phyloP scores from a whole-genome alignment of 2,329 filamentous ascomycete genomes.

The Talaromyces sp. region DNA sequence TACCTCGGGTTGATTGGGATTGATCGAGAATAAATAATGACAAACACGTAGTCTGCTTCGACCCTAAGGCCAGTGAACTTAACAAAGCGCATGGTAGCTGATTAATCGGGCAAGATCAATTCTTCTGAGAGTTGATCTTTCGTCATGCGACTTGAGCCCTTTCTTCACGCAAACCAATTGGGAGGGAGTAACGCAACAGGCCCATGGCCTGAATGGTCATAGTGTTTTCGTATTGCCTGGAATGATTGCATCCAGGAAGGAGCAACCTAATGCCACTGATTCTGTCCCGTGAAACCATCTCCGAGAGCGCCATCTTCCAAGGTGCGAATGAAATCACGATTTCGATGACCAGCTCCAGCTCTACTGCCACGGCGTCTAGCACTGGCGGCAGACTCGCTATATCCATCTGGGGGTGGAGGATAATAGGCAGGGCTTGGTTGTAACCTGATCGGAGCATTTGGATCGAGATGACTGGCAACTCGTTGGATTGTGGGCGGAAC shows the following conservation, averaged over 20 bases:
- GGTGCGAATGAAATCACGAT: conserved; percentile 88
- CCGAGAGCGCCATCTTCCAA: conserved; percentile 91
- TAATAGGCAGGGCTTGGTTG: conserved; percentile 98
- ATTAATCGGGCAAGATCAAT: not conserved
- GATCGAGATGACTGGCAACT: conserved; percentile 92
- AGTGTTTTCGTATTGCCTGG: not conserved
- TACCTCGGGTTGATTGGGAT: not conserved
- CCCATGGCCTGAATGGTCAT: not conserved
- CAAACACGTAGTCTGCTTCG: not conserved
- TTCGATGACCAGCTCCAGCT: conserved; percentile 46
- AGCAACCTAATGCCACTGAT: conserved; percentile 60
- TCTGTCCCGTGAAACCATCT: conserved; percentile 75
- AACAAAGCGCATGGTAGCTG: not conserved
- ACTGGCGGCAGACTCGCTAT: conserved; percentile 59
- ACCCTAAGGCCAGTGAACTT: not conserved
- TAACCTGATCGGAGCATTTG: conserved; percentile 84
- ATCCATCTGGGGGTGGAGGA: conserved; percentile 81
- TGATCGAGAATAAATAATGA: not conserved
- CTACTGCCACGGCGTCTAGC: conserved; percentile 72
- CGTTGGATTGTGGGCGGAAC: conserved; percentile 90
- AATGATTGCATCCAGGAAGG: not conserved
- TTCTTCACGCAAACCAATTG: not conserved
- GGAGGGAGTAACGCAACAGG: not conserved
- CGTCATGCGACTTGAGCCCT: not conserved
- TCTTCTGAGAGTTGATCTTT: not conserved